Evolutionary conservation across 2,329 filamentous ascomycete genomes (phyloP).

Genomic region (Monosporascus sp.): DNA sequence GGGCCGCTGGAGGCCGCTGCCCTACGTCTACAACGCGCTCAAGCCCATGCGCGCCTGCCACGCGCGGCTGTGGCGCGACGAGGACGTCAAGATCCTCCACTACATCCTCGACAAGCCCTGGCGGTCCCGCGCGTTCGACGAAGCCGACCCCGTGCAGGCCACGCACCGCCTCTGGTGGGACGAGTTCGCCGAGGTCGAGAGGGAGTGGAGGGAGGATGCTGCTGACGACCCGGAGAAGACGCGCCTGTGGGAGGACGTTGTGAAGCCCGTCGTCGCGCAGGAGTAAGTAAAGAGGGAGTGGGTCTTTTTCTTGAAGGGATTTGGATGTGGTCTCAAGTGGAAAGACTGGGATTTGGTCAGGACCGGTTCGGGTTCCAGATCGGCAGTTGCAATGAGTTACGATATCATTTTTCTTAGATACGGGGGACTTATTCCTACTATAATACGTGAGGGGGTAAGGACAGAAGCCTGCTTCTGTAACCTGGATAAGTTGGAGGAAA

Average conservation of each 20-base stretch:
- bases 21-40: constrained; percentile 25
- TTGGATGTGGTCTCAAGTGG: too few species aligned
- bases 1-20: constrained; percentile 20
- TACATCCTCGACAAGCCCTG: constrained; percentile 27
- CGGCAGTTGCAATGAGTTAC: too few species aligned
- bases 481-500: too few species aligned
- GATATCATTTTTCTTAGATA: too few species aligned
- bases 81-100: constrained; percentile 22
- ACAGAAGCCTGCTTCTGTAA: too few species aligned
- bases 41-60: constrained; percentile 27
- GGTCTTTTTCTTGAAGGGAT: too few species aligned
- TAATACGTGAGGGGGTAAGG: too few species aligned
- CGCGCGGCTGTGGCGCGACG: constrained; percentile 18
- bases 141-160: constrained; percentile 19
- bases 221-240: constrained; percentile 18
- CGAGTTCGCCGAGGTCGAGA: constrained; percentile 19
- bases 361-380: too few species aligned
- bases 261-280: constrained; percentile 27
- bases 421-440: too few species aligned
- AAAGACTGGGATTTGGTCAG: too few species aligned
- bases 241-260: constrained; percentile 24
- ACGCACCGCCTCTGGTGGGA: constrained; percentile 30
- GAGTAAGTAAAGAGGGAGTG: constrained; percentile 11
- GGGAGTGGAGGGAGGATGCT: constrained; percentile 17
- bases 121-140: constrained; percentile 20